Base-by-base conservation (phyloP, 2,329 filamentous ascomycete species). In the Fusarium piperis region DNA sequence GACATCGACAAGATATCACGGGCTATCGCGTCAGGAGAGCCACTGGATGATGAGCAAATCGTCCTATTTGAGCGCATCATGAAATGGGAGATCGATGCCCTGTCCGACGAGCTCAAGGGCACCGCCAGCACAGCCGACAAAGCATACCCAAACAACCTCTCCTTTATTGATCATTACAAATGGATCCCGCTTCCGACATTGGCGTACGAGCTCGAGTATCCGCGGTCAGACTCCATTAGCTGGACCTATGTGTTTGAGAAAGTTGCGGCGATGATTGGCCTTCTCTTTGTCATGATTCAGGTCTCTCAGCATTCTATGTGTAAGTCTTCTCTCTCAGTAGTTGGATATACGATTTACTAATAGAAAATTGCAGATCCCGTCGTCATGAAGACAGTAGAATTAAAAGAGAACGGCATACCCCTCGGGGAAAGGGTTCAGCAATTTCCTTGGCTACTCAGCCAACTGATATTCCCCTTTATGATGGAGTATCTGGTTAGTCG, bases 121-220 rank as follows among this genome's bases (percentile, higher is more conserved):
- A 92, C 91, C 74, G 85, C 88, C 20, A 87, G 86, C 59, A 81
- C 74, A 61, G 79, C 74, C 18, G 80, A 71, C 73, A 86, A 82
- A 66, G 85, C 79, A 20, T 95, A 95, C 76, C 93, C 93, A 0
- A 83, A 87, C 55, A 95, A 94, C 76, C 83, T 95, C 38, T 93
- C 88, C 0, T 73, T 90, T 12, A 66, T 76, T 55, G 91, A 93
- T 76, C 90, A 92, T 72, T 89, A 90, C 76, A 91, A 93, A 77
- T 95, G 92, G 85, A 90, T 93, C 56, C 87, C 90, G 46, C 84
- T 95, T 11, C 93, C 93, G 4, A 95, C 93, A 0, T 83, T 94
- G 6, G 91, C 94, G 15, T 95, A 95, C 78, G 93, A 95, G 78
- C 86, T 93, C 48, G 90, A 93, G 74, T 95, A 95, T 75, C 93